Evolutionary conservation across 768 basidiomycete species (phyloP).

Genomic region (Leccinum disarticulatum): DNA sequence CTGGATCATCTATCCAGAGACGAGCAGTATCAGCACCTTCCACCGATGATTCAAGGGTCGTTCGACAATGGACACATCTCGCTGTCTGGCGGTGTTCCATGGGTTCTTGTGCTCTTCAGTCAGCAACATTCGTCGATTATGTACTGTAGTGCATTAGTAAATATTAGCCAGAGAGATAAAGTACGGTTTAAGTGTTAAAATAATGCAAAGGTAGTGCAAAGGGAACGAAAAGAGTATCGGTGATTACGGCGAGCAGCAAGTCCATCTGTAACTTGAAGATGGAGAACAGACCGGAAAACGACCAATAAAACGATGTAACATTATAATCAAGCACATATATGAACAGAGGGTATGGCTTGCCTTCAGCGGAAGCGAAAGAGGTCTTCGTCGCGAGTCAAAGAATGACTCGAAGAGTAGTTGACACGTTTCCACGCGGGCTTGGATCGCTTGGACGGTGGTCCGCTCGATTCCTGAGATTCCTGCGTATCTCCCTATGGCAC

Average conservation of each 20-base stretch:
- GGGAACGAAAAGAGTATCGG: background rate
- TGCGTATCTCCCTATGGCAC: background rate
- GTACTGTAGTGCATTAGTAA: background rate
- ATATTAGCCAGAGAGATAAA: background rate
- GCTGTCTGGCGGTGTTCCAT: too few species aligned
- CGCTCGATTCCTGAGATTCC: background rate
- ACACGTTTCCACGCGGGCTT: background rate
- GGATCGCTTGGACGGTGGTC: background rate
- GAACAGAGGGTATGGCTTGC: background rate
- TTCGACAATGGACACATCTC: background rate
- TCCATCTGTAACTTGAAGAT: background rate
- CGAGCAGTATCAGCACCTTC: background rate
- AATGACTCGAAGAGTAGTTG: background rate
- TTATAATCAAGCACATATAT: background rate
- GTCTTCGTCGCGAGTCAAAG: background rate
- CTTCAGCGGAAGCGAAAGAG: background rate
- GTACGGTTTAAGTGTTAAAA: background rate
- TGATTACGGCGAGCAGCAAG: background rate
- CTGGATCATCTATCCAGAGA: background rate
- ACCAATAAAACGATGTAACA: background rate
- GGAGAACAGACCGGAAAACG: background rate
- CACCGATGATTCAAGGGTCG: background rate
- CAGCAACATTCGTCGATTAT: background rate
- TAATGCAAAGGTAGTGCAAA: background rate
- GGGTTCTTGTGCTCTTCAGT: background rate